phyloP scores from a whole-genome alignment of 2,329 filamentous ascomycete genomes.

The Nothopassalora personata region DNA sequence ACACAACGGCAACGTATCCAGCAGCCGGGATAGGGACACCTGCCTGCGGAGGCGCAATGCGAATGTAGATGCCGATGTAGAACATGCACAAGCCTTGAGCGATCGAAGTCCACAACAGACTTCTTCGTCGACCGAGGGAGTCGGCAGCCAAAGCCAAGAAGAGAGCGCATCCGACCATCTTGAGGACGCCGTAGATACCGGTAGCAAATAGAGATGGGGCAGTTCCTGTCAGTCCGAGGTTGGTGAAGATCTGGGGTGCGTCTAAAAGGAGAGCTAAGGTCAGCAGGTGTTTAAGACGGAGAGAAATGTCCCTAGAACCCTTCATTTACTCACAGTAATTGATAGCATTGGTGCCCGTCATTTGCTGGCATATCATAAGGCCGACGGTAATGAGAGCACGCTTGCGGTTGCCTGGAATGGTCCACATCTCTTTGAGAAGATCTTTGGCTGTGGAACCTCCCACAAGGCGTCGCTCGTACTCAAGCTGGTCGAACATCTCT shows the following conservation, averaged over 20 bases:
- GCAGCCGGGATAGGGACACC: slow-evolving; percentile 56
- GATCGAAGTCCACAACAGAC: slow-evolving; percentile 42
- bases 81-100: slow-evolving; percentile 57
- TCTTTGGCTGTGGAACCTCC: slow-evolving; percentile 58
- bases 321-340: no score
- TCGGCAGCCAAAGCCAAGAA: slow-evolving; percentile 69
- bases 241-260: slow-evolving; percentile 59
- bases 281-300: no score
- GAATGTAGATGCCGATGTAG: slow-evolving; percentile 66
- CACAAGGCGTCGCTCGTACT: slow-evolving; percentile 65
- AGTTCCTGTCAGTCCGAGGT: slow-evolving; percentile 56
- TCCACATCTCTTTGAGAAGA: slow-evolving; percentile 63
- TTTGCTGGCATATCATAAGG: slow-evolving; percentile 62
- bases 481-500: slow-evolving; percentile 60
- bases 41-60: slow-evolving; percentile 53
- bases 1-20: slow-evolving; percentile 65
- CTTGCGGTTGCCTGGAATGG: slow-evolving; percentile 59
- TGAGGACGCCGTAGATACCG: slow-evolving; percentile 68
- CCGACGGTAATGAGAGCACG: slow-evolving; percentile 61
- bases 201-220: slow-evolving; percentile 63
- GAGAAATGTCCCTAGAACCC: no score
- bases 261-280: slow-evolving; percentile 64
- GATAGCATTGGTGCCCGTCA: slow-evolving; percentile 52
- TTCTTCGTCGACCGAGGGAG: slow-evolving; percentile 62
- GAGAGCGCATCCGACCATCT: slow-evolving; percentile 57